phyloP scores from a whole-genome alignment of 1,284 basidiomycete species.

The Trichosporon sp. region DNA sequence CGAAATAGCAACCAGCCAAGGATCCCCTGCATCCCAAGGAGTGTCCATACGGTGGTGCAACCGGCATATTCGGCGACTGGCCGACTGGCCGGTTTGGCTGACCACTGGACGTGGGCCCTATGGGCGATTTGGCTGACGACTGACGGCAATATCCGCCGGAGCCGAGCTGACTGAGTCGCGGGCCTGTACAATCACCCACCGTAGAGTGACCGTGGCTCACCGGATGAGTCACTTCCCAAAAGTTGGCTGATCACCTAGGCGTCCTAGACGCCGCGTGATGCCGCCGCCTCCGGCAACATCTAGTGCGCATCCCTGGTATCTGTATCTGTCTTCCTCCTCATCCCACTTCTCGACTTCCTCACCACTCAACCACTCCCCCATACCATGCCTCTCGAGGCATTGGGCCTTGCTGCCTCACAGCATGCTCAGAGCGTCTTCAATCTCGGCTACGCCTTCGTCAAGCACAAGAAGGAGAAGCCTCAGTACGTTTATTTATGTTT shows the following conservation, averaged over 20 bases:
- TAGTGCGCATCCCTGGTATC: neutral
- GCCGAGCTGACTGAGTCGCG: neutral
- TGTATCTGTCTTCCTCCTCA: slow-evolving; percentile 4
- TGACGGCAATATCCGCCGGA: slow-evolving; percentile 10
- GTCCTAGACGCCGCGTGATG: neutral
- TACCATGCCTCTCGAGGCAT: slow-evolving; percentile 12
- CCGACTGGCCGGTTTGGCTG: neutral
- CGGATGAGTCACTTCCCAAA: slow-evolving; percentile 5
- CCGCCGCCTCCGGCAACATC: slow-evolving; percentile 10
- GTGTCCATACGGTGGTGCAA: neutral
- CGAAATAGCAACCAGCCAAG: slow-evolving; percentile 2
- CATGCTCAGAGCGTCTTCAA: slow-evolving; percentile 20
- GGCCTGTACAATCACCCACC: neutral
- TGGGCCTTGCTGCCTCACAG: slow-evolving; percentile 13
- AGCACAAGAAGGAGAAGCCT: slow-evolving; percentile 22
- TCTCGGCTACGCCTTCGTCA: neutral
- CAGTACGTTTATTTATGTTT: slow-evolving; percentile 21
- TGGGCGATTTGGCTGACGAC: neutral
- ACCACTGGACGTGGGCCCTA: too few species aligned
- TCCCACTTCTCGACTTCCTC: slow-evolving; percentile 3
- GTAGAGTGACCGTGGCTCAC: neutral
- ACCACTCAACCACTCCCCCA: neutral
- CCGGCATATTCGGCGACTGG: neutral
- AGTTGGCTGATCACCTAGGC: neutral
- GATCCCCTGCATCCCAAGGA: neutral